A percentile compares a stretch with the other conserved stretches of the same genome.
These are phyloP conservation scores for Termitomyces sp. DNA, from an alignment of 768 basidiomycete species.

Conservation along the genomic window DNA sequence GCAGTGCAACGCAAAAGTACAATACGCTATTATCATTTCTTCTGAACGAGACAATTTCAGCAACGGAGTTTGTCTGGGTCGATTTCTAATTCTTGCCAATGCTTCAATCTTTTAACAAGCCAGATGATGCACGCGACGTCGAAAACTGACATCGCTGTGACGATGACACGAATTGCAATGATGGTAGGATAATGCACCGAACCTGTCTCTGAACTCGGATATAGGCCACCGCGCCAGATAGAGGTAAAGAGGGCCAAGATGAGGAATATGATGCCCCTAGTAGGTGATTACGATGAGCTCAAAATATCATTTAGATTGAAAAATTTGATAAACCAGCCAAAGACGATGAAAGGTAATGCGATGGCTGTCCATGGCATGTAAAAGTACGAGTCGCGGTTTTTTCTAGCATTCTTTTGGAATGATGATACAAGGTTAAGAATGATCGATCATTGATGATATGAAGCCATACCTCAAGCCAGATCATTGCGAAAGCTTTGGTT, in stretches of 20 bases:
- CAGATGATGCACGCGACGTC: neutral
- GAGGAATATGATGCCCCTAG: neutral
- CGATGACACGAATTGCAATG: neutral
- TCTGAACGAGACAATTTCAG: no score
- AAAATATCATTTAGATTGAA: neutral
- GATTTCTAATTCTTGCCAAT: neutral
- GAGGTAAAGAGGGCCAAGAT: neutral
- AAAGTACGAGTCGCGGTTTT: neutral
- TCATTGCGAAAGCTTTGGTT: neutral
- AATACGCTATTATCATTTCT: no score
- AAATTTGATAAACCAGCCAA: neutral
- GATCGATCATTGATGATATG: no score
- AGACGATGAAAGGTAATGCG: neutral
- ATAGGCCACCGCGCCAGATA: neutral
- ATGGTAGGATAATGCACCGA: neutral
- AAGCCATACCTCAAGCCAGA: neutral
- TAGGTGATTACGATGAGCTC: neutral
- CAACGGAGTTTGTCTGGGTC: no score
- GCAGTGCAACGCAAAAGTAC: no score
- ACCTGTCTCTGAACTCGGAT: neutral
- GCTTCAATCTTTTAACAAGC: neutral
- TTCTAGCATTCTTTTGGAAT: neutral
- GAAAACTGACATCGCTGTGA: neutral
- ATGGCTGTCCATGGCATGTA: neutral
- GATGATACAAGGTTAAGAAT: no score